Percentiles rank a stretch among this genome's conserved stretches.
phyloP scores from a whole-genome alignment of 2,329 filamentous ascomycete genomes.

The Claviceps sp. region DNA sequence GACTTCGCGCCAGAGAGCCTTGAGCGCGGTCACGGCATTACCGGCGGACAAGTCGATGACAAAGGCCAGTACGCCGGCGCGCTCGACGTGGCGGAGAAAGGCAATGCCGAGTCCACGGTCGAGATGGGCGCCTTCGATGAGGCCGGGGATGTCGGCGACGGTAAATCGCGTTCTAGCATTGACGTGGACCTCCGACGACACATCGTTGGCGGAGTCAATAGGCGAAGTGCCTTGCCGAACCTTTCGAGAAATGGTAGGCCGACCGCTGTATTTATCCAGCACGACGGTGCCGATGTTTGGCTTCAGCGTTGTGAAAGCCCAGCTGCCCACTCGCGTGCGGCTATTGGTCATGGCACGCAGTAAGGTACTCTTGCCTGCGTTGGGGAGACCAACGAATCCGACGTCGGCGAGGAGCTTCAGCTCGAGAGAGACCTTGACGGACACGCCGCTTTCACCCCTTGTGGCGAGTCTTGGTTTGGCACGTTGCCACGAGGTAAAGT shows the following conservation, averaged over 20 bases:
- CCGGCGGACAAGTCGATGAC: constrained; percentile 75
- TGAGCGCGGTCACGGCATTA: constrained; percentile 65
- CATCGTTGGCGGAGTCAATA: constrained; percentile 41
- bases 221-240: constrained; percentile 4
- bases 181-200: constrained; percentile 25
- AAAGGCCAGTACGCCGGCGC: constrained; percentile 84
- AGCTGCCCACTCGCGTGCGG: constrained; percentile 77
- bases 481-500: constrained; percentile 69
- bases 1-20: constrained; percentile 82
- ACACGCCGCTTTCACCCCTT: constrained; percentile 66
- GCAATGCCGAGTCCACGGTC: constrained; percentile 83
- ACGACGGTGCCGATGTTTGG: constrained; percentile 95
- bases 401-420: constrained; percentile 92
- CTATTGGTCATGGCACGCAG: constrained; percentile 79
- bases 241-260: constrained; percentile 35
- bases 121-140: constrained; percentile 84
- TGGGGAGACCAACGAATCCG: constrained; percentile 85
- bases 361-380: constrained; percentile 90
- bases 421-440: constrained; percentile 72
- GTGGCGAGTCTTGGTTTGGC: constrained; percentile 78
- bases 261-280: constrained; percentile 72
- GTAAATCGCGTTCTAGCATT: constrained; percentile 67
- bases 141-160: constrained; percentile 87
- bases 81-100: constrained; percentile 88
- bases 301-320: constrained; percentile 92